Percentiles rank a stretch among this genome's conserved stretches.
phyloP scores from a whole-genome alignment of 1,284 basidiomycete genomes.

The Fistulina hepatica region DNA sequence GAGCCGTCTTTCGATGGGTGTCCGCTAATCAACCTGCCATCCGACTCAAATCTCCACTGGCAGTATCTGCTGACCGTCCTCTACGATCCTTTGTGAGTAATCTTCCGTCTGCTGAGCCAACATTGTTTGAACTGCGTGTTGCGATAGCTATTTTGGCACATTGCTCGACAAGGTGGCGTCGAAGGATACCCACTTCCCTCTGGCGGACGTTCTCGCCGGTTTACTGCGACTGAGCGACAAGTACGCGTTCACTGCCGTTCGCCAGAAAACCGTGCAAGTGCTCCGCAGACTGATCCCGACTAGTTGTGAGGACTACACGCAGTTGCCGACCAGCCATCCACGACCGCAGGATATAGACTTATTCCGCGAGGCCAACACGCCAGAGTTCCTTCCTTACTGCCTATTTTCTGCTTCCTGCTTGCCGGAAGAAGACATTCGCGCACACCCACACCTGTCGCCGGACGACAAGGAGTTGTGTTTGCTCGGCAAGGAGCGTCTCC shows the following conservation, averaged over 20 bases:
- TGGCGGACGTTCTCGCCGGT: not conserved
- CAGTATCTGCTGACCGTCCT: conserved; percentile 3
- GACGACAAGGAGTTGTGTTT: too few species aligned
- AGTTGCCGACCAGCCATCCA: not conserved
- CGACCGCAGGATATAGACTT: not conserved
- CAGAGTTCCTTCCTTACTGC: not conserved
- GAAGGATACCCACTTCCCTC: too few species aligned
- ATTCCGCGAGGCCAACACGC: not conserved
- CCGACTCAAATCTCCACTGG: conserved; percentile 4
- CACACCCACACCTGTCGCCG: too few species aligned
- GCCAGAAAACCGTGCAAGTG: not conserved
- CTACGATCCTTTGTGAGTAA: conserved; percentile 7
- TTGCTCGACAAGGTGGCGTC: too few species aligned
- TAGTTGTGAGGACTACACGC: too few species aligned
- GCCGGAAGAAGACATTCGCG: too few species aligned
- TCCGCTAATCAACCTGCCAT: conserved; percentile 1
- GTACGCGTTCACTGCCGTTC: not conserved
- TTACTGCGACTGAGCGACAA: not conserved
- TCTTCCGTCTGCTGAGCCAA: not conserved
- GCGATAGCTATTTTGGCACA: not conserved
- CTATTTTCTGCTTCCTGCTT: too few species aligned
- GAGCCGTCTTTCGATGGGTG: conserved; percentile 5
- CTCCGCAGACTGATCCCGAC: too few species aligned
- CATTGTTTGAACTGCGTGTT: conserved; percentile 4
- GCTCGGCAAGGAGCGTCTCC: too few species aligned